Base-by-base conservation (phyloP, 2,329 filamentous ascomycete species). In the Nigrograna mackinnonii region DNA sequence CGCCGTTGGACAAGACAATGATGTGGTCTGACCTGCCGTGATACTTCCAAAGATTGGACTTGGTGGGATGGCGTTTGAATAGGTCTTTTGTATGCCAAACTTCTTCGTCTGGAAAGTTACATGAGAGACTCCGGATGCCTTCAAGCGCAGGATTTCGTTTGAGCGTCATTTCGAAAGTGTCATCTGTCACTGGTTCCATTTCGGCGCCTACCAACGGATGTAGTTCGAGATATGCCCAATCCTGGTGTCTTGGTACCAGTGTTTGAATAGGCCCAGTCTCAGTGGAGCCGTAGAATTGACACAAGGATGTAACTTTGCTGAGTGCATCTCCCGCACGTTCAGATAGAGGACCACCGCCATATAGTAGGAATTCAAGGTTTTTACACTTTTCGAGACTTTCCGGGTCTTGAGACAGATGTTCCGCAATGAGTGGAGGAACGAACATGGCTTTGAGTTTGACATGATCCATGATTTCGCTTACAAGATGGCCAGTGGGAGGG, bases 1-100 rank as follows among this genome's bases (percentile, higher is more conserved):
- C 75, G 6, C 75, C 76, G 39, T 78, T 78, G 4, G 73, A 59
- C 6, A 79, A 56, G 1, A 69, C 69, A 17, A 79, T 62, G 0
- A 68, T 72, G 46, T 78, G 74, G 39, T 78, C 75, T 3, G 74
- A 50, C 3, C 75, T 64, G 6, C 69, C 69, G 14, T 71, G 62
- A 40, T 75, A 77, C 44, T 74, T 73, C 68, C 73, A 78, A 5
- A 66, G 68, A 30, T 72, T 67, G 4, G 63, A 55, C 19, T 69
- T 70, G 2, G 65, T 69, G 0, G 73, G 70, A 45, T 78, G 74
- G 7, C 67, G 66, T 24, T 64, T 59, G 46, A 78, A 78, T 4
- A 77, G 54, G 48, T 78, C 76, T 39, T 73, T 41, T 2, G 38
- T 7, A 39, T 18, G 32, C 31, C 21, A 33, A 31, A 22, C 18